Base-by-base conservation (phyloP, 2,329 filamentous ascomycete genomes). In the Cordyceps sp. region DNA sequence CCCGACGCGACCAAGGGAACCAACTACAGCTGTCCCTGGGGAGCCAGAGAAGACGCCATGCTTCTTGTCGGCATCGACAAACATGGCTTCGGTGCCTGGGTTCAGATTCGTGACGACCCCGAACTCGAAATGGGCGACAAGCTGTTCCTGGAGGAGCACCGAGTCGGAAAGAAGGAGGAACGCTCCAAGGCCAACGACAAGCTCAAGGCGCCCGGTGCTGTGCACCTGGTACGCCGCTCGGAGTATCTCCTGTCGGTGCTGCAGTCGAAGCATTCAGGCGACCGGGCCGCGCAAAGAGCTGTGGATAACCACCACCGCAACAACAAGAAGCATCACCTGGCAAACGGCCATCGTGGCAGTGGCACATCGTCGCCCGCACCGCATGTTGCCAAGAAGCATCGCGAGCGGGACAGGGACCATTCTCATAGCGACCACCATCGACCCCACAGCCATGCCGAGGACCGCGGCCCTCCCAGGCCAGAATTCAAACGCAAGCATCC, bases 111-210 rank as follows among this genome's bases (percentile, higher is more conserved):
- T 6, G 90, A 98, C 44, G 90, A 98, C 47, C 59, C 72, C 2
- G 85, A 94, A 21, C 70, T 98, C 16, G 80, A 75, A 8, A 76
- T 98, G 59, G 61, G 64, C 2, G 85, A 93, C 45, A 96, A 94
- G 48, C 82, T 96, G 50, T 98, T 93, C 59, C 61, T 98, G 2
- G 90, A 98, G 50, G 92, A 98, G 54, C 86, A 96, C 52, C 80
- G 88, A n/a, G 88, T 96, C 14, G 90, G 93, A 53, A 90, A 92
- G 59, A 96, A 96, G 52, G 86, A 90, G 46, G 85, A 94, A 53
- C 78, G 90, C 23, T 80, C 66, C 46, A 83, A 84, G 46, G 72
- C 62, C 13, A 78, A 83, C 14, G 79, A 78, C 35, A 76, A 78
- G 38, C 81, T 82, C 23, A 92, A 93, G 47, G 93, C 88, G 3